Base-by-base conservation (phyloP, 2,329 filamentous ascomycete genomes). In the Ceratocystis eucalypticola region DNA sequence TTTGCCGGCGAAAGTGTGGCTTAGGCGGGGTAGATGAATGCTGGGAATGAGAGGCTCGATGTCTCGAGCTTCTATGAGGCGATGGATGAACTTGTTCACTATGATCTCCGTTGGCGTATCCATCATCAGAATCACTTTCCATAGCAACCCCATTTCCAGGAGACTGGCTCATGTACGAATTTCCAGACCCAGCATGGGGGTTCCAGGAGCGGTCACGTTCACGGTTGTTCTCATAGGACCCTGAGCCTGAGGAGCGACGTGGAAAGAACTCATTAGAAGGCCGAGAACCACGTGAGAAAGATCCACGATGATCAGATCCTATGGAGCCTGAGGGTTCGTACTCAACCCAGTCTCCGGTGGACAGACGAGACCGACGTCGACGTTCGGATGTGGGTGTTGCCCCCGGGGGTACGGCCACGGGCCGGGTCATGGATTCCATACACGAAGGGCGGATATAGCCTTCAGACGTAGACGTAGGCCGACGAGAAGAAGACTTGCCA, bases 271-370 rank as follows among this genome's bases (percentile, higher is more conserved):
- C 66, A 10, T 20, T 25, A 10, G 61, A 30, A n/a, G 64, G 50
- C 25, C 64, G 41, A 10, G 64, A 15, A 59, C 22, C 44, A 37
- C 44, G 61, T 2, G 57, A 65, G 22, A 68, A 65, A 3, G 66
- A 68, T 17, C 64, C 66, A 5, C 64, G 66, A 20, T 62, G 48
- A 41, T 68, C 64, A 17, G 66, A 68, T 10, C 64, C 64, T 2
- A 65, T 48, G 33, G 66, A 68, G 15, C 66, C 64, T 17, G 57
- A 22, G 17, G 25, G 48, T 7, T 65, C 66, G 25, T 22, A 28
- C 0, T 62, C 62, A 15, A 10, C 41, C 53, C 64, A 65, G 2
- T 67, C 66, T 20, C 62, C 45, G n/a, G 50, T 50, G 22, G 63
- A 65, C 8, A 46, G 59, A 22, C 66, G 64, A 17, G 66, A 48